phyloP scores from a whole-genome alignment of 2,329 filamentous ascomycete genomes.

The Neoascochyta sp. region DNA sequence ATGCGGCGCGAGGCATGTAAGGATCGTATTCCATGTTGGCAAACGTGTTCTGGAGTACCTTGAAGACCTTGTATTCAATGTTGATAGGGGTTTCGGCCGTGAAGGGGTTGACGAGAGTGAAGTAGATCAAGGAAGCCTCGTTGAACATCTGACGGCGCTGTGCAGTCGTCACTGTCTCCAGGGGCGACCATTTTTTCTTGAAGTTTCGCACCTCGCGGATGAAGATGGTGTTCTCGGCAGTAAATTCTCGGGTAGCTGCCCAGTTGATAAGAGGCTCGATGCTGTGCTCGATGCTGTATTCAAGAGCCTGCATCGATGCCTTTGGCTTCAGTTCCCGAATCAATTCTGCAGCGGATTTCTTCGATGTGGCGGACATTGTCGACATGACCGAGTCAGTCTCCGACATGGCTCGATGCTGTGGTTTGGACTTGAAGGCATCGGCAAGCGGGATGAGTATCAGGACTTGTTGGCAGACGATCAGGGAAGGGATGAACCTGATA shows the following conservation, averaged over 20 bases:
- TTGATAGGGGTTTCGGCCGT: slow-evolving; percentile 39
- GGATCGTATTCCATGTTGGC: slow-evolving; percentile 35
- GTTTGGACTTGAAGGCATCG: slow-evolving; percentile 23
- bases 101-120: slow-evolving; percentile 38
- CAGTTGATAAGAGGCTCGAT: slow-evolving; percentile 37
- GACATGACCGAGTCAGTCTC: slow-evolving; percentile 29
- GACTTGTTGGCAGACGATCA: slow-evolving; percentile 38
- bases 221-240: slow-evolving; percentile 39
- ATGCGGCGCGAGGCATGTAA: slow-evolving; percentile 27
- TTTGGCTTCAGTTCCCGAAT: slow-evolving; percentile 33
- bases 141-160: slow-evolving; percentile 38
- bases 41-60: slow-evolving; percentile 30
- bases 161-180: slow-evolving; percentile 25
- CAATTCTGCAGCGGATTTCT: slow-evolving; percentile 20
- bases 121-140: slow-evolving; percentile 38
- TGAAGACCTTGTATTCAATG: slow-evolving; percentile 41
- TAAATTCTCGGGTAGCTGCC: slow-evolving; percentile 37
- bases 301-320: slow-evolving; percentile 37
- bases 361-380: slow-evolving; percentile 15
- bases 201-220: slow-evolving; percentile 40
- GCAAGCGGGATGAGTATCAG: slow-evolving; percentile 35
- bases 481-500: slow-evolving; percentile 37
- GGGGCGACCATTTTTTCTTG: slow-evolving; percentile 31
- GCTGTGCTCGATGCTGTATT: slow-evolving; percentile 33
- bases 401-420: slow-evolving; percentile 16